phyloP scores from a whole-genome alignment of 257 asterid species.

The Solanum okadae region DNA sequence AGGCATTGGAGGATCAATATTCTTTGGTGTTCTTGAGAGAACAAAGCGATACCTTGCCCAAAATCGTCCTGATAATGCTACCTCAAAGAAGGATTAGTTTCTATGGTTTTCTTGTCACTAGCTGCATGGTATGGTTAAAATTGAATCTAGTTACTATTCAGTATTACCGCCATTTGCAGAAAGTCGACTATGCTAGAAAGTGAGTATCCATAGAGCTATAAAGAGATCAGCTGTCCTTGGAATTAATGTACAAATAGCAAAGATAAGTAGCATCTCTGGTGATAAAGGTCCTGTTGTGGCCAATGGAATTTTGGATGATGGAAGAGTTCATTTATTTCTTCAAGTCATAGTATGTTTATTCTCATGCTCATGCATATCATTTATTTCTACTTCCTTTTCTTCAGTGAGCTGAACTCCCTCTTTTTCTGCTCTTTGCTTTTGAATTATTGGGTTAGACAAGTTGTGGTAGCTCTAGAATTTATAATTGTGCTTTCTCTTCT shows the following conservation, averaged over 20 bases:
- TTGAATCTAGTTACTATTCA: neutral
- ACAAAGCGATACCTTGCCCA: slow-evolving; percentile 60
- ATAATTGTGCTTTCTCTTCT: too few species aligned
- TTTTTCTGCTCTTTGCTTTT: neutral
- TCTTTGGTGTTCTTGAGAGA: slow-evolving; percentile 88
- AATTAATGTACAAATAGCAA: neutral
- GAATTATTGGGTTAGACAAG: neutral
- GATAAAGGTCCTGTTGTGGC: neutral
- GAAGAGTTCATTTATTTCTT: neutral
- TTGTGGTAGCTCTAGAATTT: neutral
- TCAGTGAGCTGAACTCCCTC: too few species aligned
- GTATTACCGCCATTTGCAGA: neutral
- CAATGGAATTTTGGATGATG: neutral
- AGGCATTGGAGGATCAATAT: slow-evolving; percentile 96
- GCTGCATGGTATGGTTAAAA: neutral
- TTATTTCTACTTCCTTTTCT: neutral
- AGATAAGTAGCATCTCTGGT: neutral
- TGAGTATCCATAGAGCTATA: neutral
- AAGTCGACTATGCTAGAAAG: neutral
- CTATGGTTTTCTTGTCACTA: neutral
- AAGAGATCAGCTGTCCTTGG: neutral
- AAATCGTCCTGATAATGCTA: slow-evolving; percentile 33
- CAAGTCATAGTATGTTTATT: neutral
- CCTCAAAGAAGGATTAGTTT: slow-evolving; percentile 23
- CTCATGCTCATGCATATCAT: neutral